Conservation (phyloP, 2,329 filamentous ascomycete species). For the Cercospora sp. region DNA sequence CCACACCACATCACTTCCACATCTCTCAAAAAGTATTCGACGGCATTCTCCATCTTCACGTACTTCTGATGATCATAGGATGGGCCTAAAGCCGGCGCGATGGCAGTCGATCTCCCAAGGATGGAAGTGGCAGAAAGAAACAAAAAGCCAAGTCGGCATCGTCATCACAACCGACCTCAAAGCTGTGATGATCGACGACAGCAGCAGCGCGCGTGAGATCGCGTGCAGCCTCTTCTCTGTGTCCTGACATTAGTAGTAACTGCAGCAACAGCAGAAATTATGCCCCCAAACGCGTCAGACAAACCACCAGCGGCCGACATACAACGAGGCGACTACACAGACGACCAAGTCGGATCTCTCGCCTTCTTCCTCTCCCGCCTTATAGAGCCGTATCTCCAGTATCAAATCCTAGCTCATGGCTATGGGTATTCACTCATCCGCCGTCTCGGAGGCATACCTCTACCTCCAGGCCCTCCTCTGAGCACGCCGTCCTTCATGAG, state of each 20-base stretch:
- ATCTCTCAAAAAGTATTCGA: background rate
- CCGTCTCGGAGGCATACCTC: conserved; percentile 47
- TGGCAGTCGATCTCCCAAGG: background rate
- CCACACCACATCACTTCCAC: background rate
- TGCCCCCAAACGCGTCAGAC: background rate
- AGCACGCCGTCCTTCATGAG: conserved; percentile 47
- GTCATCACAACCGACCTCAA: conserved; percentile 4
- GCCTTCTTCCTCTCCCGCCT: conserved; percentile 51
- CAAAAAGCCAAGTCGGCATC: conserved; percentile 1
- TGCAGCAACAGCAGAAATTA: background rate
- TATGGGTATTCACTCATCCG: conserved; percentile 48
- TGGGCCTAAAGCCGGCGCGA: background rate
- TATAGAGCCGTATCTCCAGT: conserved; percentile 52
- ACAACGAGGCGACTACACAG: conserved; percentile 45
- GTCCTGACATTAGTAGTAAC: background rate
- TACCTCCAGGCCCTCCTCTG: conserved; percentile 47
- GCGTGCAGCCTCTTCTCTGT: background rate
- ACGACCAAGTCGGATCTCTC: conserved; percentile 43
- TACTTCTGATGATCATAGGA: background rate
- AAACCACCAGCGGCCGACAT: conserved; percentile 26
- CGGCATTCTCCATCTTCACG: background rate
- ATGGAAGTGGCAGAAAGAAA: background rate
- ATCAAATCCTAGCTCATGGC: conserved; percentile 50
- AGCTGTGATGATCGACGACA: background rate
- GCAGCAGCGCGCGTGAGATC: background rate